Conservation (phyloP, 2,329 filamentous ascomycete genomes). For the Thermoascus crustaceus region DNA sequence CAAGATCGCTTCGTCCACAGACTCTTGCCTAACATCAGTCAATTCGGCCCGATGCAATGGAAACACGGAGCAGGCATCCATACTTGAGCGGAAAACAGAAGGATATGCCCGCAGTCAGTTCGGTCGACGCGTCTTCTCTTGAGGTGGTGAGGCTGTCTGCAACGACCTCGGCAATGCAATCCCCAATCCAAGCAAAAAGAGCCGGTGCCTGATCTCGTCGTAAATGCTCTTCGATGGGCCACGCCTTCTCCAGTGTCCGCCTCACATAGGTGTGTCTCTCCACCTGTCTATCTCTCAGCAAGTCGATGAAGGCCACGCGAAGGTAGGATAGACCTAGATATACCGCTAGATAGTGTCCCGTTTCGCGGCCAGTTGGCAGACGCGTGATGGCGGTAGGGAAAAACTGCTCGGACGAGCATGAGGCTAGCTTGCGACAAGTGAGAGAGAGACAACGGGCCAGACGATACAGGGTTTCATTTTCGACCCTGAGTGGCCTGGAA, state of each 20-base stretch:
- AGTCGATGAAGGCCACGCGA: constrained; percentile 45
- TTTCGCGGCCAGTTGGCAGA: constrained; percentile 41
- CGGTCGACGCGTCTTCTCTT: constrained; percentile 19
- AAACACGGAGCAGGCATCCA: constrained; percentile 1
- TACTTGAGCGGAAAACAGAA: constrained; percentile 39
- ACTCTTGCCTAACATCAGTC: constrained; percentile 33
- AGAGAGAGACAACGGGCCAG: too few relatives aligned
- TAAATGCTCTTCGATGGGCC: constrained; percentile 65
- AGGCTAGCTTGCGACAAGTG: constrained; percentile 24
- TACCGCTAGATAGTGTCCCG: constrained; percentile 45
- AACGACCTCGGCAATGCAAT: constrained; percentile 65
- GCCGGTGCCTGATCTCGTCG: constrained; percentile 63
- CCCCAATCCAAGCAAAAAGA: constrained; percentile 67
- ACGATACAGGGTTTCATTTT: too few relatives aligned
- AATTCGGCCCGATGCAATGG: constrained; percentile 5
- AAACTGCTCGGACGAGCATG: constrained; percentile 33
- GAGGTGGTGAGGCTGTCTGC: constrained; percentile 34
- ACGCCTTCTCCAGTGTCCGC: constrained; percentile 59
- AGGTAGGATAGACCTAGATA: constrained; percentile 47
- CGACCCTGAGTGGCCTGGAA: too few relatives aligned
- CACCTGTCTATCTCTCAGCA: constrained; percentile 31
- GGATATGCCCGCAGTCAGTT: constrained; percentile 33
- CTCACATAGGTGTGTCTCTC: constrained; percentile 42
- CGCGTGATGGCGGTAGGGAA: constrained; percentile 35
- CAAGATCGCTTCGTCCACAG: constrained; percentile 43